Evolutionary conservation across 306 rosid species (phyloP), one percentile per base, ranked within the genome.

Genomic region (Spatholobus suberectus): DNA sequence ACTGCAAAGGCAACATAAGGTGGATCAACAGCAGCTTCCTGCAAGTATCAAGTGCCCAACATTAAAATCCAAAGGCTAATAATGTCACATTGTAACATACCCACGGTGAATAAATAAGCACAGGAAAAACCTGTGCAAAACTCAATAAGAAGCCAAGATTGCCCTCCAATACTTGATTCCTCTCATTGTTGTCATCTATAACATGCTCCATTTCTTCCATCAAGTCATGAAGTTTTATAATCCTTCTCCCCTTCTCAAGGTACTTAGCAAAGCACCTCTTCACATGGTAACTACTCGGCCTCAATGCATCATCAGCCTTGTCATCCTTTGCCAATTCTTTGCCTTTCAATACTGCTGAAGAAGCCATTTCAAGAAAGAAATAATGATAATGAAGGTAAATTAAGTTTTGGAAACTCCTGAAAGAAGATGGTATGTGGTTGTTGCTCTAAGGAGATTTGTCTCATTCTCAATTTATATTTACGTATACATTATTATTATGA

Each of bases 11-110:
- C 90, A 35, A 91, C 89, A 84, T 88, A 62, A 27, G 98, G 98
- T 75, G 98, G 97, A 69, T 75, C 7, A 21, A 90, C 93, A 51
- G 86, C 86, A 8, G 97, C 97, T 83, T 90, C 97, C 97, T 93
- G 86, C 74, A 87, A 80, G 70, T 62, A 26, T 66, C 61, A 86
- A 2, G n/a, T 35, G 11, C 12, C 20, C 34, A 37, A 1, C 70
- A 46, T 65, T 23, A 43, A 54, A 75, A 32, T 23, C 18, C 29
- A 43, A 75, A 8, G 6, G 17, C 8, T 70, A 41, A 47, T 38
- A 27, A 74, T 24, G 21, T 62, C 61, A 62, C 40, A 83, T 23
- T 26, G 6, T 38, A 21, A 79, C 58, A 10, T n/a, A 15, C 26
- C 75, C 3, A 49, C 51, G 57, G 11, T 47, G 75, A 41, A 49